phyloP scores from a whole-genome alignment of 768 basidiomycete species.

The Termitomyces sp. region DNA sequence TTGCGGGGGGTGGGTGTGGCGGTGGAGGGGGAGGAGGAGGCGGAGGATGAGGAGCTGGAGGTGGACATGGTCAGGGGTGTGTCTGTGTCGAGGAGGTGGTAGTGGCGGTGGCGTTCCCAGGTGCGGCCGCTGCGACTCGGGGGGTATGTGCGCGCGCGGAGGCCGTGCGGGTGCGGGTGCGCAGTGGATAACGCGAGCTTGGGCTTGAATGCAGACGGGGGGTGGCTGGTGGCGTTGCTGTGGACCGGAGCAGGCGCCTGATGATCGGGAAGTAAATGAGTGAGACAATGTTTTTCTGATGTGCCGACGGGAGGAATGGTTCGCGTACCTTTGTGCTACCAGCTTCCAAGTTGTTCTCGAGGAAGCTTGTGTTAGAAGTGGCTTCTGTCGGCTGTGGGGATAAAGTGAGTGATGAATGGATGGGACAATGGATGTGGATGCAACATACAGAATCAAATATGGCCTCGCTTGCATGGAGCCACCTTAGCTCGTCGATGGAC shows the following conservation, averaged over 20 bases:
- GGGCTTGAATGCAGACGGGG: no score
- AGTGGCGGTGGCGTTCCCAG: background rate
- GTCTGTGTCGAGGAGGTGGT: slow-evolving; percentile 1
- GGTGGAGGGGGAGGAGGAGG: background rate
- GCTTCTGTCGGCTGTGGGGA: background rate
- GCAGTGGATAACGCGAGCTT: background rate
- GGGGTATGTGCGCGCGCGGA: background rate
- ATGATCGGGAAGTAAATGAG: background rate
- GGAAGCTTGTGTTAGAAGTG: background rate
- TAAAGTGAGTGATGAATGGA: background rate
- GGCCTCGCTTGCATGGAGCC: slow-evolving; percentile 38
- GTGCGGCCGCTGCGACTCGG: background rate
- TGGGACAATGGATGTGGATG: background rate
- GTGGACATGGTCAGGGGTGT: background rate
- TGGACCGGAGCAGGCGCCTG: background rate
- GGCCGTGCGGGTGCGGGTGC: background rate
- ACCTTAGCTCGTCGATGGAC: slow-evolving; percentile 42
- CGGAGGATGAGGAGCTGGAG: background rate
- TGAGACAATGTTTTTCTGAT: no score
- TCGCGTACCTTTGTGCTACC: background rate
- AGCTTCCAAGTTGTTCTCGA: background rate
- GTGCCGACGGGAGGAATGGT: background rate
- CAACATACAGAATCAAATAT: slow-evolving; percentile 10
- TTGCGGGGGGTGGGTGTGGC: slow-evolving; percentile 2
- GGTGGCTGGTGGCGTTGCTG: no score